These are phyloP conservation scores for Sanghuangporus sanghuang DNA, from an alignment of 1,284 basidiomycete species.

Conservation along the genomic window DNA sequence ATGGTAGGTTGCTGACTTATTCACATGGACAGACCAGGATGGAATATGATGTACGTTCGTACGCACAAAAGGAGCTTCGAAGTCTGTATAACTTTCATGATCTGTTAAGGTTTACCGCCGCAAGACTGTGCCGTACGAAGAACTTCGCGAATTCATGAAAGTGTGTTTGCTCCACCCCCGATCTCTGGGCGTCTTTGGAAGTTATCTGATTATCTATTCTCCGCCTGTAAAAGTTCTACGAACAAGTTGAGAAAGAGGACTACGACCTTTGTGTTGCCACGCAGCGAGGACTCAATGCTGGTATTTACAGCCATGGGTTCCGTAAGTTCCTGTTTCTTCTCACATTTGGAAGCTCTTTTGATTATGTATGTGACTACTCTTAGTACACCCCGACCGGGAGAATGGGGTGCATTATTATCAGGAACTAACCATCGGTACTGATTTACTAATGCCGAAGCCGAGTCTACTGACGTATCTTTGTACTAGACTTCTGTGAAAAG, in stretches of 20 bases:
- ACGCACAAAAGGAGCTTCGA: background rate
- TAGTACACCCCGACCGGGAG: conserved; percentile 23
- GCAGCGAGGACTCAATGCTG: conserved; percentile 24
- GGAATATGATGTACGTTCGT: conserved; percentile 22
- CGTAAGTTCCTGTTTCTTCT: conserved; percentile 4
- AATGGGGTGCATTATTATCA: conserved; percentile 25
- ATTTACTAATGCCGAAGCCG: background rate
- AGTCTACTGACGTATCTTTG: background rate
- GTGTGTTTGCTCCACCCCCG: background rate
- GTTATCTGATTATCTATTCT: background rate
- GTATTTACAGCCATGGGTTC: conserved; percentile 23
- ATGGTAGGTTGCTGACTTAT: background rate
- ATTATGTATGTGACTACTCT: background rate
- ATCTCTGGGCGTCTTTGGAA: background rate
- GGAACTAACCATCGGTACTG: conserved; percentile 17
- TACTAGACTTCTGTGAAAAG: conserved; percentile 11
- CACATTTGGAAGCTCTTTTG: background rate
- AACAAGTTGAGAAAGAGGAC: conserved; percentile 25
- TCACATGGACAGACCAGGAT: conserved; percentile 18
- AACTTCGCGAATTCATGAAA: conserved; percentile 22
- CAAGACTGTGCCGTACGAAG: conserved; percentile 21
- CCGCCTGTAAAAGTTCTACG: conserved; percentile 12
- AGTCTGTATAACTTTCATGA: background rate
- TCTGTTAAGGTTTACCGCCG: conserved; percentile 19
- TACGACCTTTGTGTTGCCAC: conserved; percentile 22